Base-by-base conservation (phyloP, 805 yeast species). In the Candida piceae region DNA sequence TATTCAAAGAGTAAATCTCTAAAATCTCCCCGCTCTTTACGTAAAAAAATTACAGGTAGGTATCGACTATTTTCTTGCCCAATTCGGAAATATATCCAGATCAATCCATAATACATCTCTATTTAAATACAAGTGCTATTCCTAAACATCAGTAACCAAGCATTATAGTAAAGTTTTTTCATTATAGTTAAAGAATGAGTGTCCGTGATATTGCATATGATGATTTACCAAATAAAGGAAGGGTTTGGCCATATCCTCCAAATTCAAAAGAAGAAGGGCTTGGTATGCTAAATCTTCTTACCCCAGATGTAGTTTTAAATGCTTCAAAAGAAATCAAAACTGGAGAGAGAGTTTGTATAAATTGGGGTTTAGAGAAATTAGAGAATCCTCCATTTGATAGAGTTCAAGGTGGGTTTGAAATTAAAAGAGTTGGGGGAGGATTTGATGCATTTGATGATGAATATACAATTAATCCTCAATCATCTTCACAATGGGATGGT, bases 401-500 rank as follows among this genome's bases (percentile, higher is more conserved):
- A 35, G 22, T 34, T 2, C 27, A 22, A 23, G 34, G 31, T 17
- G 24, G 29, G 3, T 34, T 41, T 15, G 17, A 26, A 13, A 32
- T 44, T 19, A 38, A 38, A 26, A 29, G 36, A 20, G 36, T 44
- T 12, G 39, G 35, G 11, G 31, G 15, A 7, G 12, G 13, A 5
- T 22, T 27, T 8, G 27, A 21, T n/a, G 42, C 48, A 8, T 41
- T 44, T 34, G 63, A 57, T 35, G 61, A 56, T 32, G 49, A 42
- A 15, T 36, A 48, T 20, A 30, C 24, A 13, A 45, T 55, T 43
- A 56, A 56, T 36, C 46, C 59, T 4, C 62, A 56, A 36, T 46
- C 57, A 11, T 46, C 56, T 16, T 40, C 49, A 12, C 62, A 56
- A 36, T 57, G 57, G 47, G 62, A 56, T 35, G 57, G 61, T 2